These are phyloP conservation scores for Metschnikowia colocasiae DNA, from an alignment of 805 yeast species.

Conservation along the genomic window DNA sequence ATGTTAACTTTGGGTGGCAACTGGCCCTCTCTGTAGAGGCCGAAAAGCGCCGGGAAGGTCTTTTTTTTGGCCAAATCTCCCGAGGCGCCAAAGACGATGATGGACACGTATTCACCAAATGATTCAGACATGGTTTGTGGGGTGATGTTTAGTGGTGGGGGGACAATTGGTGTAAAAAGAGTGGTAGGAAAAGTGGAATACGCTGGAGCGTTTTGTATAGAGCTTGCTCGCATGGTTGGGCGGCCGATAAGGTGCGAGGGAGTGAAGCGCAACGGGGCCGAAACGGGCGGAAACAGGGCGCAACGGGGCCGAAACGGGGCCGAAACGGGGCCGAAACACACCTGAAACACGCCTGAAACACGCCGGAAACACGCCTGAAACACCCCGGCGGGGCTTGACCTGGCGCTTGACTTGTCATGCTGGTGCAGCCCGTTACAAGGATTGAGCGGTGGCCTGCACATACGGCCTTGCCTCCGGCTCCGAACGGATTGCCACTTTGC, in stretches of 20 bases:
- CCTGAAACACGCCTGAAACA: too few relatives aligned
- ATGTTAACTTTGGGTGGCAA: constrained; percentile 68
- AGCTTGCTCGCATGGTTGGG: background rate
- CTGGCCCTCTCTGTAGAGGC: constrained; percentile 61
- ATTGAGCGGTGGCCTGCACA: too few relatives aligned
- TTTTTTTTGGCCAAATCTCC: constrained; percentile 95
- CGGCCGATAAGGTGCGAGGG: constrained; percentile 4
- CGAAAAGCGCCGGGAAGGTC: constrained; percentile 85
- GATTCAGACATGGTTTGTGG: constrained; percentile 25
- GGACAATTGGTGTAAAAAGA: constrained; percentile 1
- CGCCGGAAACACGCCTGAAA: too few relatives aligned
- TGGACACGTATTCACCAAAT: constrained; percentile 63
- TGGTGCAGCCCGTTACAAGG: too few relatives aligned
- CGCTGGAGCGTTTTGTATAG: background rate
- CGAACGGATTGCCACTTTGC: too few relatives aligned
- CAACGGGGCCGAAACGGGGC: background rate
- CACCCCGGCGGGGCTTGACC: too few relatives aligned
- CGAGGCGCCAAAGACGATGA: constrained; percentile 90
- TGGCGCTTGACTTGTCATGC: too few relatives aligned
- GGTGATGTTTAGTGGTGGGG: background rate
- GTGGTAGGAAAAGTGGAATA: background rate
- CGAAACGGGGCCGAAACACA: too few relatives aligned
- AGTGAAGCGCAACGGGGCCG: too few relatives aligned
- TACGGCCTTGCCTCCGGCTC: too few relatives aligned
- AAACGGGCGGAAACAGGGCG: background rate